Conservation (phyloP, 2,329 filamentous ascomycete species). For the Colletotrichum magnum region DNA sequence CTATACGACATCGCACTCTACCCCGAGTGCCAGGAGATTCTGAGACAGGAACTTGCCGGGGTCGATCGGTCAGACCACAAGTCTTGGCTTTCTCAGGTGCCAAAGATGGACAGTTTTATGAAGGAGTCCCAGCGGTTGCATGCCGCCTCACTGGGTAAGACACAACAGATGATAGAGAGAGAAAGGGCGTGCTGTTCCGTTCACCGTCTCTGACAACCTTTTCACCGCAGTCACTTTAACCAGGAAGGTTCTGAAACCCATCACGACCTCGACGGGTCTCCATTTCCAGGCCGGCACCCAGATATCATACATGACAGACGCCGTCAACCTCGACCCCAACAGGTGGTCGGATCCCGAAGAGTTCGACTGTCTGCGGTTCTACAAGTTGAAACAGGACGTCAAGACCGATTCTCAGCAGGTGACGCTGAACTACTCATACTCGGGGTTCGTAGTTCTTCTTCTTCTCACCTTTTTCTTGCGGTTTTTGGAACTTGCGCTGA, state of each 20-base stretch:
- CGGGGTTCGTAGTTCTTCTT: slow-evolving; percentile 3
- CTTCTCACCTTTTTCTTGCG: no score
- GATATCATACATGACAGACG: slow-evolving; percentile 23
- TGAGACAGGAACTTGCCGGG: slow-evolving; percentile 11
- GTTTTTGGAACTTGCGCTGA: neutral
- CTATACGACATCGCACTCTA: slow-evolving; percentile 25
- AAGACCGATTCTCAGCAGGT: slow-evolving; percentile 9
- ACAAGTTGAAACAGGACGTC: slow-evolving; percentile 8
- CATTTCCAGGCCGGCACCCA: slow-evolving; percentile 11
- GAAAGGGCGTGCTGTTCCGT: neutral
- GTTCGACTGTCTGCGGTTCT: slow-evolving; percentile 16
- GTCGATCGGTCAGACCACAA: slow-evolving; percentile 5
- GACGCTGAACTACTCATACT: slow-evolving; percentile 22
- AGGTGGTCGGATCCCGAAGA: slow-evolving; percentile 11
- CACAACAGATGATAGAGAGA: neutral
- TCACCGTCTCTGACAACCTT: neutral
- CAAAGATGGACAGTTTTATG: slow-evolving; percentile 30
- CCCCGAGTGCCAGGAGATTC: slow-evolving; percentile 12
- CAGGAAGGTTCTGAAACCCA: slow-evolving; percentile 17
- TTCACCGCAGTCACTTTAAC: slow-evolving; percentile 11
- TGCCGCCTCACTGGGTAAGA: slow-evolving; percentile 11
- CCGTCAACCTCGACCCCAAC: slow-evolving; percentile 19
- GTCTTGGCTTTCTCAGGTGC: slow-evolving; percentile 12
- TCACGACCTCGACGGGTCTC: slow-evolving; percentile 3
- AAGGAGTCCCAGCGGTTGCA: slow-evolving; percentile 23